Base-by-base conservation (phyloP, 2,329 filamentous ascomycete species). In the Dissoconium aciculare region DNA sequence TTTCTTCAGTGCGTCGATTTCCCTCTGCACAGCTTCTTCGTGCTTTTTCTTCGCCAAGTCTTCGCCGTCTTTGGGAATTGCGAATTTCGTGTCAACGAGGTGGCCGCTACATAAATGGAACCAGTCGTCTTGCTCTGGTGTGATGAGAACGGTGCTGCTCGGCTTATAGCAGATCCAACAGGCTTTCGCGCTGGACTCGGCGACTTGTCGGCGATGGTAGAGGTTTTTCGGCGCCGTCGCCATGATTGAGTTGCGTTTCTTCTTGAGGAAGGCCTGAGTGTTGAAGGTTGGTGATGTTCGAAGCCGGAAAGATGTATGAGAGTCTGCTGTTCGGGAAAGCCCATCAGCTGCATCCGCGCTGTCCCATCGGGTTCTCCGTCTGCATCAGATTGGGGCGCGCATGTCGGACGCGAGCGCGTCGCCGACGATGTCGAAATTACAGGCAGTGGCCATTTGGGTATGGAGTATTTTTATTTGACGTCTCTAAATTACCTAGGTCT, bases 81-180 rank as follows among this genome's bases (percentile, higher is more conserved):
- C 87, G 54, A 94, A 95, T 24, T 78, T 72, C 17, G 64, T 65
- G 49, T 95, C 89, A 47, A 78, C 81, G 5, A 95, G 62, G 55
- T 98, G 89, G 17, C 68, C 64, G 4, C 74, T 66, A 46, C 89
- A 98, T 26, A 91, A 71, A 52, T 91, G 94, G 61, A 98, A 95
- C 40, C 48, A 44, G 59, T 89, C 85, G 72, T 87, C 89, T 49
- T 82, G 85, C 47, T 91, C 84, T 0, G 80, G 71, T 5, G 84
- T 91, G 44, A 93, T 81, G 32, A 98, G 64, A 11, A 95, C 87
- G 42, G 78, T 91, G 5, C 76, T 73, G 36, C 77, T 83, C 5
- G 80, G 78, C 57, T 89, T 92, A 63, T 78, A 91, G 65, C 89
- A 95, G 40, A 95, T 73, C 56, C 83, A 78, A 57, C 89, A 98